Evolutionary conservation across 768 basidiomycete species (phyloP).

Genomic region (Suillus occidentalis): DNA sequence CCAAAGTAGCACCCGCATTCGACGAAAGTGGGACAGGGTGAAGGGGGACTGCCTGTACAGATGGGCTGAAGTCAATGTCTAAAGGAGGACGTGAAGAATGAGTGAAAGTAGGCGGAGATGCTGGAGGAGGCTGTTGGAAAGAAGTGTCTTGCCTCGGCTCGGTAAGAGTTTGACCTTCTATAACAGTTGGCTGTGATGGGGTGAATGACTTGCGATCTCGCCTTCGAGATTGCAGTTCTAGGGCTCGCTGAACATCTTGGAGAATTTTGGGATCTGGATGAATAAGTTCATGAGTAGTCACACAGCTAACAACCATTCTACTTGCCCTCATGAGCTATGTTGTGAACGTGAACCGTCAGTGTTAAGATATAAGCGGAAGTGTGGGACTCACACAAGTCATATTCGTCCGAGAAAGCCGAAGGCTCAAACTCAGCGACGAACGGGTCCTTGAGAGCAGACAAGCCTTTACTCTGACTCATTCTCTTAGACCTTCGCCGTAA

Average conservation of each 20-base stretch:
- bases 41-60: constrained; percentile 43
- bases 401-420: constrained; percentile 67
- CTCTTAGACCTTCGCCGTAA: constrained; percentile 23
- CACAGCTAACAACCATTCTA: constrained; percentile 13
- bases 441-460: constrained; percentile 27
- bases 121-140: constrained; percentile 14
- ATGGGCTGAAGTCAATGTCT: constrained; percentile 73
- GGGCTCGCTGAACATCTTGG: constrained; percentile 76
- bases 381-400: constrained; percentile 64
- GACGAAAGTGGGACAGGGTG: constrained; percentile 73
- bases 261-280: constrained; percentile 71
- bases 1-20: constrained; percentile 68
- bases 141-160: constrained; percentile 32
- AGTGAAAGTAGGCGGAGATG: constrained; percentile 15
- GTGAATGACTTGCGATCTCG: constrained; percentile 53
- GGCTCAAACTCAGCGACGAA: constrained; percentile 37
- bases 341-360: neutral
- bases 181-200: constrained; percentile 18
- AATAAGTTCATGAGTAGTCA: constrained; percentile 14
- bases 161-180: constrained; percentile 23
- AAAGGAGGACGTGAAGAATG: constrained; percentile 20
- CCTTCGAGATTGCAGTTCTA: constrained; percentile 71
- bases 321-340: constrained; percentile 73
- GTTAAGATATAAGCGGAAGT: constrained; percentile 13
- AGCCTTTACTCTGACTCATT: constrained; percentile 11